These are phyloP conservation scores for Pseudogymnoascus sp. DNA, from an alignment of 2,329 filamentous ascomycete species.

Conservation along the genomic window DNA sequence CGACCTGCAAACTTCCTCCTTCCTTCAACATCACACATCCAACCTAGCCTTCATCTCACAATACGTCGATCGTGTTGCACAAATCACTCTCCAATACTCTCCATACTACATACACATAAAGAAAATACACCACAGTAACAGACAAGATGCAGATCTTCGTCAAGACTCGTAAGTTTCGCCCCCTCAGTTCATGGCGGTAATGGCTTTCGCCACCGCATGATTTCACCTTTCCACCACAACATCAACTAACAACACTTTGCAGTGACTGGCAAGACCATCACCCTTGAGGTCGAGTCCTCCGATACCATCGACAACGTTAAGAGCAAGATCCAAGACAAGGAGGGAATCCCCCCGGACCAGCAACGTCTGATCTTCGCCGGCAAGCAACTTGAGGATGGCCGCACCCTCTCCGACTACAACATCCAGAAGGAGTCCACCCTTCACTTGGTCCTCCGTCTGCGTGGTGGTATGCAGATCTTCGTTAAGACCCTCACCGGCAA, in stretches of 20 bases:
- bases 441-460: constrained; percentile 78
- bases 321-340: constrained; percentile 96
- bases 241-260: constrained; percentile 57
- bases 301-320: constrained; percentile 97
- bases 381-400: too few species aligned
- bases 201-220: constrained; percentile 27
- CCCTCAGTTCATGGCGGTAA: constrained; percentile 22
- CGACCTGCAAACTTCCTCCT: constrained; percentile 10
- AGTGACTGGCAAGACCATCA: constrained; percentile 92
- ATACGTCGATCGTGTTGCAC: constrained; percentile 8
- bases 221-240: constrained; percentile 55
- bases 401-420: constrained; percentile 54
- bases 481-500: constrained; percentile 86
- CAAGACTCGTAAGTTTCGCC: constrained; percentile 73
- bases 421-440: constrained; percentile 90
- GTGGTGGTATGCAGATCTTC: constrained; percentile 85
- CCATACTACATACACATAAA: constrained; percentile 10
- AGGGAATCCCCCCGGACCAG: constrained; percentile 92
- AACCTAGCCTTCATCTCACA: background rate
- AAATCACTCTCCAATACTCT: constrained; percentile 14
- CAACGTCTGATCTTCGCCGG: constrained; percentile 49
- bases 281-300: constrained; percentile 78
- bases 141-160: constrained; percentile 89
- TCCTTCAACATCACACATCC: constrained; percentile 8
- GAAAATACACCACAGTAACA: constrained; percentile 9